Evolutionary conservation across 2,329 filamentous ascomycete genomes (phyloP).

Genomic region (Aspergillus chevalieri): DNA sequence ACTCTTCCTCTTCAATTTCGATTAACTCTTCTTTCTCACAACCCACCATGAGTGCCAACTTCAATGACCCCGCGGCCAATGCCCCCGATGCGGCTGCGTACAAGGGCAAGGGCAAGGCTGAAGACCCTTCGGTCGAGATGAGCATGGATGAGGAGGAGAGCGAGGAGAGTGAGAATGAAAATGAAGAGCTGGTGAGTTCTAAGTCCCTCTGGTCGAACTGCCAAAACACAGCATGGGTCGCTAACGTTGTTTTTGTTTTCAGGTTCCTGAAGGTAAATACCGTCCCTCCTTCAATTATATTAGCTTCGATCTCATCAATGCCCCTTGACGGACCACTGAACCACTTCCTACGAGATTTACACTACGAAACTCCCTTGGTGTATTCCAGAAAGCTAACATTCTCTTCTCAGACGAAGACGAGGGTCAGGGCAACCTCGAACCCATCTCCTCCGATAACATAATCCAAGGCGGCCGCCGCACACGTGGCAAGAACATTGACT

Average conservation of each 20-base stretch:
- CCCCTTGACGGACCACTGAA: too few species aligned
- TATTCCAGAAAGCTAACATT: neutral
- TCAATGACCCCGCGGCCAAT: conserved; percentile 36
- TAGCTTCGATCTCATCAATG: neutral
- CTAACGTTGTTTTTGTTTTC: neutral
- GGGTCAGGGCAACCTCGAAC: conserved; percentile 71
- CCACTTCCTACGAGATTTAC: neutral
- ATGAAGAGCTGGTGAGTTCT: conserved; percentile 32
- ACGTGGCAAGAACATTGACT: conserved; percentile 88
- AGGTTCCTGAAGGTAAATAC: neutral
- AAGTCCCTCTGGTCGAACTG: neutral
- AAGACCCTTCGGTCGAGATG: conserved; percentile 51
- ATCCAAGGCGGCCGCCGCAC: conserved; percentile 73
- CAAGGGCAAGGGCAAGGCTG: conserved; percentile 84
- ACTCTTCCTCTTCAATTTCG: neutral
- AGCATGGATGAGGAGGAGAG: conserved; percentile 69
- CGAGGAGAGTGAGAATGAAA: conserved; percentile 56
- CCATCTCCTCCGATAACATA: conserved; percentile 87
- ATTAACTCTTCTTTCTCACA: conserved; percentile 12
- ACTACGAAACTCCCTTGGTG: neutral
- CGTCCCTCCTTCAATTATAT: neutral
- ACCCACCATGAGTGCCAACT: conserved; percentile 32
- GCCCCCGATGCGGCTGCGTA: conserved; percentile 36
- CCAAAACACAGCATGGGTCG: neutral
- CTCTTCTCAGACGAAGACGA: conserved; percentile 50